Percentiles rank a stretch among this genome's conserved stretches.
These are phyloP conservation scores for Phlyctochytrium planicorne DNA, from an alignment of 192 early-diverging fungal species.

Conservation along the genomic window DNA sequence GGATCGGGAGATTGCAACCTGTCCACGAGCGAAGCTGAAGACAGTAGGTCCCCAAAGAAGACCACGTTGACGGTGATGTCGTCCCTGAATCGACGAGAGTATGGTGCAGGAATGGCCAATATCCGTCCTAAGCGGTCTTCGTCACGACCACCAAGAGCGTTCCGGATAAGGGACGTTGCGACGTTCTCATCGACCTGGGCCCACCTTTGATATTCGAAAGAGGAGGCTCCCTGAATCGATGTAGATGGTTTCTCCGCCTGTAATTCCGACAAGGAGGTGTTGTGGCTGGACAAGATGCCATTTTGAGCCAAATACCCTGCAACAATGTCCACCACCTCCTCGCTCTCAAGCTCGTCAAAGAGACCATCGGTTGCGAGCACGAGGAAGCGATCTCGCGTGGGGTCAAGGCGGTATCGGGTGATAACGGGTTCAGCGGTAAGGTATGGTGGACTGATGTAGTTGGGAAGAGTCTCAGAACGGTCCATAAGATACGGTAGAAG, in stretches of 20 bases:
- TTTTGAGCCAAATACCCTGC: conserved; percentile 23
- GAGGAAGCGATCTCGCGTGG: conserved; percentile 37
- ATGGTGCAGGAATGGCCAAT: conserved; percentile 34
- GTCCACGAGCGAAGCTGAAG: too few relatives aligned
- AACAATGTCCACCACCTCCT: conserved; percentile 35
- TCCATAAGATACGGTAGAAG: conserved; percentile 11
- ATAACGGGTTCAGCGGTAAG: conserved; percentile 51
- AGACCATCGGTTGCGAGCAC: conserved; percentile 51
- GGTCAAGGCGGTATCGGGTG: conserved; percentile 34
- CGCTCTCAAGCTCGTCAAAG: conserved; percentile 41
- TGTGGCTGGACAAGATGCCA: conserved; percentile 27
- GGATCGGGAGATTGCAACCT: not conserved
- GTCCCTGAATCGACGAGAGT: conserved; percentile 36
- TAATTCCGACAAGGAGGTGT: conserved; percentile 7
- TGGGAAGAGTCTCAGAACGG: conserved; percentile 3
- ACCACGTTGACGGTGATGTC: conserved; percentile 51
- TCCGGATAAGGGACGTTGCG: conserved; percentile 41
- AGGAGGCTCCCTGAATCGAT: not conserved
- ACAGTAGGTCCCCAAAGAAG: conserved; percentile 34
- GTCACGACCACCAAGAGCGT: conserved; percentile 33
- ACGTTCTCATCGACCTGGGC: conserved; percentile 31
- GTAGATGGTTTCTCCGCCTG: not conserved
- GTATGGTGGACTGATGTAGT: conserved; percentile 46
- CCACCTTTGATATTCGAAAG: conserved; percentile 4
- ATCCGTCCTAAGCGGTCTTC: conserved; percentile 11